Percentiles rank a stretch among this genome's conserved stretches.
These are phyloP conservation scores for Raphanus raphanistrum DNA, from an alignment of 345 rosid species.

Conservation along the genomic window DNA sequence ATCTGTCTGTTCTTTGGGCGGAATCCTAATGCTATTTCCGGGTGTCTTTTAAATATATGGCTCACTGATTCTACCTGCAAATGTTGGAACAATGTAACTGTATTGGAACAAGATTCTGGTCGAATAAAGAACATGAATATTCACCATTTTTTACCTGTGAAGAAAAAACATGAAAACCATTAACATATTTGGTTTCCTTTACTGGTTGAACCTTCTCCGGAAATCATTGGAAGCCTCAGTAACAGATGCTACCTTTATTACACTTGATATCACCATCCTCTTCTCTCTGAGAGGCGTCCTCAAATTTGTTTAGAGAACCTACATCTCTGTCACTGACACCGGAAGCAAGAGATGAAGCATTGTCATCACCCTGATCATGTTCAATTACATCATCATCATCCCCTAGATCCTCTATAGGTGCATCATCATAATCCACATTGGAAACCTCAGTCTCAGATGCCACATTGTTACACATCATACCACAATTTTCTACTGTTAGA, in stretches of 20 bases:
- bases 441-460: not conserved
- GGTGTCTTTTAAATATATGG: conserved; percentile 22
- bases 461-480: not conserved
- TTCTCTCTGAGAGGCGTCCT: not conserved
- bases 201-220: not conserved
- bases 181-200: not conserved
- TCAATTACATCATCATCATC: not conserved
- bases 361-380: not conserved
- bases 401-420: not conserved
- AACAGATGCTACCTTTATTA: not conserved
- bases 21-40: conserved; percentile 19
- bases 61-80: conserved; percentile 4
- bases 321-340: not conserved
- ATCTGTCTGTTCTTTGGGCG: conserved; percentile 14
- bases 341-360: not conserved
- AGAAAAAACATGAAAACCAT: conserved; percentile 24
- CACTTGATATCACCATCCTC: not conserved
- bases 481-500: not conserved
- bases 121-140: no score
- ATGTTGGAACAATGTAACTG: not conserved
- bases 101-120: no score
- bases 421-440: not conserved
- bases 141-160: not conserved
- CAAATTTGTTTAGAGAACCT: not conserved
- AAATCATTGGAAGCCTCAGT: not conserved